Base-by-base conservation (phyloP, 2,329 filamentous ascomycete species). In the Gyromitra esculenta region DNA sequence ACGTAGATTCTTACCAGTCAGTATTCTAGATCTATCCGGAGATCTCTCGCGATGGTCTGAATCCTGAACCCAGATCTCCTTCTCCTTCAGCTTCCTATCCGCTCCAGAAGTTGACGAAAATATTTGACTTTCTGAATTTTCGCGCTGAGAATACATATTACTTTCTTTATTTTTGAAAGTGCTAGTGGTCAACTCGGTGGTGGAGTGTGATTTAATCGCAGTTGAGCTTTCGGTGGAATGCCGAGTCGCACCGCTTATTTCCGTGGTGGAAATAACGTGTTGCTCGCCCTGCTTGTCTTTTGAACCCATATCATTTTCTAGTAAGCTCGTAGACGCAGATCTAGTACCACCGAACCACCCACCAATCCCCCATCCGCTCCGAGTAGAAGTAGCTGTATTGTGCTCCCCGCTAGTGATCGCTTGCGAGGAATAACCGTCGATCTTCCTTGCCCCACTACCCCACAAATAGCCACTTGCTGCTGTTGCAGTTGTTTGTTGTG, bases 281-380 rank as follows among this genome's bases (percentile, higher is more conserved):
- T 25, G 39, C 5, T 68, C 50, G 7, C 39, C 25, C 2, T 63
- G 56, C 43, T 52, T 57, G 39, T 77, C 71, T 8, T 63, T 52
- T 48, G 21, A 43, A 3, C 56, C 60, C 9, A 37, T 45, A 15
- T 37, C 25, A 35, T 59, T 64, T 50, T 37, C 65, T 9, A 59
- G 31, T 8, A 72, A 75, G 37, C 66, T 67, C 21, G 68, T 31
- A 6, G 75, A 77, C 52, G 43, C 11, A 4, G 59, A 62, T 39
- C 48, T 41, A 18, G 13, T 41, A 37, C 74, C 74, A 37, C 69
- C 75, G 7, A 31, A 7, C 13, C 68, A 64, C 75, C 25, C 25
- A 31, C 25, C 25, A 31, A 31, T 31, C 4, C 25, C 25, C 25
- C 75, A 77, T 43, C 73, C 66, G 8, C 73, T 52, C 8, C 57